Base-by-base conservation (phyloP, 1,284 basidiomycete species). In the Leccinum subrobustum region DNA sequence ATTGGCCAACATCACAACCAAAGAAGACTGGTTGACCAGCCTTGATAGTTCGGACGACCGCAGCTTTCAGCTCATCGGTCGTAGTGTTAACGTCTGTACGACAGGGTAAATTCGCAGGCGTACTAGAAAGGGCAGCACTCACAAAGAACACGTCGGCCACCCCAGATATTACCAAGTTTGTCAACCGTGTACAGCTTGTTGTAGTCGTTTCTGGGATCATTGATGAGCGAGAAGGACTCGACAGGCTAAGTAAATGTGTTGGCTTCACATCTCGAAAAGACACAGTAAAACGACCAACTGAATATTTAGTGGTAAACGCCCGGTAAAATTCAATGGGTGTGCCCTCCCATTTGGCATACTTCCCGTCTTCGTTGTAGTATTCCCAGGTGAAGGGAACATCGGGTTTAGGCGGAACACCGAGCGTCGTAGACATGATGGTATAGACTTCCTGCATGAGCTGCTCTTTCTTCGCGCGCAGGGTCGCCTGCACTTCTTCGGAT, bases 11-110 rank as follows among this genome's bases (percentile, higher is more conserved):
- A 70, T 93, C 95, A 73, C 93, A 97, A 1, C 96, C 96, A 71
- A 96, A 96, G 83, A 96, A 98, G 53, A 97, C 91, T 1, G 96
- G 92, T 48, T 89, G 86, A 54, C 94, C 93, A 25, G 91, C 91
- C 76, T 95, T 94, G 79, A 98, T 87, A 72, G 88, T 82, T 78
- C 88, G 88, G 59, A 96, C 85, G 18, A 95, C 88, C 4, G 86
- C 87, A 14, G 84, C 78, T 79, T 96, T 96, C 71, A 98, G 83
- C 52, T 87, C 85, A 48, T 88, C 84, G 63, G 88, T 87, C 64
- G 91, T 84, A 0, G 93, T 93, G 79, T 98, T 98, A 63, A 98
- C 93, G 72, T 97, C 92, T 94, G 65, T 3, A 29, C 63, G 58
- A 61, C 5, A n/a, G 57, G 25, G 54, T 58, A 60, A n/a, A 56